Base-by-base conservation (phyloP, 2,329 filamentous ascomycete species). In the Dactylonectria estremocensis region DNA sequence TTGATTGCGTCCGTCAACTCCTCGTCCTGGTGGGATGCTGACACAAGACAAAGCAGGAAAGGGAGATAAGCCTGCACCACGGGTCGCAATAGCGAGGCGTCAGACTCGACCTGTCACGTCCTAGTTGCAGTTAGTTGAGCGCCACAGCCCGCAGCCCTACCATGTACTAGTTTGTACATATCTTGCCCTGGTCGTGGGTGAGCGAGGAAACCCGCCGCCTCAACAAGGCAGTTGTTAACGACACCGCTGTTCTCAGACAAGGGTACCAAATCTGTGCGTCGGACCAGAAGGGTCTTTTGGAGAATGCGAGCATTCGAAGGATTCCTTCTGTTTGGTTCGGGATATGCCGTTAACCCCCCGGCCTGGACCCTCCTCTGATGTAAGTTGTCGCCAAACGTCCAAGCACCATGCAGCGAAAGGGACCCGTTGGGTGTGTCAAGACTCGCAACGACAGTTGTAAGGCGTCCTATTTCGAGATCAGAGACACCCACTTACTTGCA, bases 401-500 rank as follows among this genome's bases (percentile, higher is more conserved):
- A 22, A 53, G 28, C 49, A 52, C 49, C 50, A 35, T 28, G 2
- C 8, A 35, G 16, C 8, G 9, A 20, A 11, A 28, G 20, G n/a
- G 11, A n/a, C 28, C 48, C 16, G n/a, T 52, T 52, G 14, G 9
- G 28, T 33, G 24, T 28, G 24, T 28, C 5, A 24, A 14, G 4
- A 11, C 50, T 22, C 50, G 20, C 50, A 20, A 33, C 28, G 35
- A 53, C 31, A n/a, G n/a, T n/a, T n/a, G n/a, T n/a, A n/a, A n/a
- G n/a, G 11, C 6, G 49, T 31, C 49, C 49, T 54, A 65, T 60
- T 59, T 65, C 48, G 62, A 65, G 55, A 48, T 49, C 13, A 20
- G 22, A 58, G 24, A 55, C 33, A 61, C 52, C 63, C 63, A 66
- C 57, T 66, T 45, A 28, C 16, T 31, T 66, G 63, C 63, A 64